Evolutionary conservation across 371 early-diverging fungal genomes (phyloP).

Genomic region (Rhizopus sp.): DNA sequence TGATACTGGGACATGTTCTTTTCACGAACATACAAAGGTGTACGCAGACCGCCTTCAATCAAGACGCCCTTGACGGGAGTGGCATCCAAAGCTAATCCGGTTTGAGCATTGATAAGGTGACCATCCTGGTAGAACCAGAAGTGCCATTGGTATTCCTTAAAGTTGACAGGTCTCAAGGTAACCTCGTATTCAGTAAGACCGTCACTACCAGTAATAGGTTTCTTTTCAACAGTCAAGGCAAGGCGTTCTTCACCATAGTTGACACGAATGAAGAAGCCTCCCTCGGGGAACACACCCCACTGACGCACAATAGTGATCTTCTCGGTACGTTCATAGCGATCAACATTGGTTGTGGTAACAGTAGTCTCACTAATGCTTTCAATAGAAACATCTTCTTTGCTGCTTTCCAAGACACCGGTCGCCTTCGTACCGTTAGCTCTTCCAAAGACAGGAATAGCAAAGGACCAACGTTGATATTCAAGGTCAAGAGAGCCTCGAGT

Average conservation of each 20-base stretch:
- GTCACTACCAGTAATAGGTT: constrained; percentile 14
- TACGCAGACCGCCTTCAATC: constrained; percentile 38
- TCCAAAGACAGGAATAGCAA: constrained; percentile 41
- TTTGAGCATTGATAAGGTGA: constrained; percentile 56
- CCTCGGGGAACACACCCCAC: constrained; percentile 50
- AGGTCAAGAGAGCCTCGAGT: constrained; percentile 36
- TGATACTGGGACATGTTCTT: constrained; percentile 29
- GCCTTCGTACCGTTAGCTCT: constrained; percentile 11
- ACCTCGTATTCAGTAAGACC: constrained; percentile 32
- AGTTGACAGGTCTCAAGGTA: constrained; percentile 32
- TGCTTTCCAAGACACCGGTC: constrained; percentile 11
- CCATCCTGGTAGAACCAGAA: constrained; percentile 55
- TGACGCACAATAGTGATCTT: constrained; percentile 39
- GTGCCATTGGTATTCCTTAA: constrained; percentile 45
- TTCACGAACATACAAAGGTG: constrained; percentile 33
- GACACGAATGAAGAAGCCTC: constrained; percentile 41
- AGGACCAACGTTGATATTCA: constrained; percentile 38
- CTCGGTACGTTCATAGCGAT: constrained; percentile 30
- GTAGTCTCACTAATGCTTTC: constrained; percentile 21
- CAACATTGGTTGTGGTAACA: constrained; percentile 19
- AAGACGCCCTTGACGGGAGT: constrained; percentile 29
- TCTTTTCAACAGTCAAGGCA: constrained; percentile 41
- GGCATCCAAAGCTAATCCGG: constrained; percentile 52
- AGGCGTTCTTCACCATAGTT: constrained; percentile 32
- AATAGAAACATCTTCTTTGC: constrained; percentile 16